Percentiles rank a stretch among this genome's conserved stretches.
Conservation (phyloP, 257 asterid species). For the Anisodus tanguticus region DNA sequence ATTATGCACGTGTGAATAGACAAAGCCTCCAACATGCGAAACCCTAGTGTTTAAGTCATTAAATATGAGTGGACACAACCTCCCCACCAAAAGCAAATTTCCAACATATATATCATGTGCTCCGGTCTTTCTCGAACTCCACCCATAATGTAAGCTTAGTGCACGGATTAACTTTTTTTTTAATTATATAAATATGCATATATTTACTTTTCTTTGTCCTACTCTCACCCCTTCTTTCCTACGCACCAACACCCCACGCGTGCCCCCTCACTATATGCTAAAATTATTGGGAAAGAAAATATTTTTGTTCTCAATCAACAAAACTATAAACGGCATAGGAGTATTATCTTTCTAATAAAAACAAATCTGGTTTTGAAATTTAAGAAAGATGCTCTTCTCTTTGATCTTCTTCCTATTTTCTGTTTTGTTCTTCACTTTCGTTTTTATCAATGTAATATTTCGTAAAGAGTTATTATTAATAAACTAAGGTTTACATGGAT, state of each 20-base stretch:
- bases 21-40: no score
- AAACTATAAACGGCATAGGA: neutral
- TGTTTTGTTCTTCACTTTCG: neutral
- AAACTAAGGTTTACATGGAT: no score
- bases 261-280: slow-evolving; percentile 18
- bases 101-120: neutral
- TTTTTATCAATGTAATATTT: neutral
- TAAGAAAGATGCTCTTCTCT: neutral
- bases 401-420: neutral
- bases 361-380: neutral
- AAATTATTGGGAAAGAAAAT: slow-evolving; percentile 24
- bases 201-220: slow-evolving; percentile 27
- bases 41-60: no score
- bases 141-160: no score
- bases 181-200: neutral
- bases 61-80: no score
- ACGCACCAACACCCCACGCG: slow-evolving; percentile 16
- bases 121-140: no score
- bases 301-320: neutral
- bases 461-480: no score
- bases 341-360: neutral
- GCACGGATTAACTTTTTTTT: no score
- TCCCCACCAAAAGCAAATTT: no score
- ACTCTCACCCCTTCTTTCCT: neutral
- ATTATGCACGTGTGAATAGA: no score